A percentile compares a stretch with the other conserved stretches of the same genome.
Evolutionary conservation across 768 basidiomycete genomes (phyloP).

Genomic region (Exsudoporus frostii): DNA sequence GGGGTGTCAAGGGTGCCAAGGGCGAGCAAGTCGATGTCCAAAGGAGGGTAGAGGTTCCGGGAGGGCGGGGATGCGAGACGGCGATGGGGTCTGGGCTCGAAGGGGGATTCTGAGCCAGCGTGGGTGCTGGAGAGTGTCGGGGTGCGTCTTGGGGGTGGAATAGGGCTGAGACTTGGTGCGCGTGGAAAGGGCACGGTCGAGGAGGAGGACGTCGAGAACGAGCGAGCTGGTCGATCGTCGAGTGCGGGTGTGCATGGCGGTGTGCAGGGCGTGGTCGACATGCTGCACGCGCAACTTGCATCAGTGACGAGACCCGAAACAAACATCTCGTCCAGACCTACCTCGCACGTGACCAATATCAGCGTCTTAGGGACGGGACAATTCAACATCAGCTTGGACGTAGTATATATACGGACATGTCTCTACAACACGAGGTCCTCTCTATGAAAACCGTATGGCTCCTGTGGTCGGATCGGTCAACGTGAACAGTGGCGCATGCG

Average conservation of each 20-base stretch:
- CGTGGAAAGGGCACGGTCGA: slow-evolving; percentile 23
- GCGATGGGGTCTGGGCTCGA: slow-evolving; percentile 19
- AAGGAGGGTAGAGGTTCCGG: neutral
- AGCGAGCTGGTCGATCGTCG: neutral
- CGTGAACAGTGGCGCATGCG: slow-evolving; percentile 31
- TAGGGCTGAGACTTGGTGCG: neutral
- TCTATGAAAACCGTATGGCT: slow-evolving; percentile 31
- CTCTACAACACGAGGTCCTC: slow-evolving; percentile 16
- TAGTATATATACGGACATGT: slow-evolving; percentile 16
- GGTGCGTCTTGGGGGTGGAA: slow-evolving; percentile 2
- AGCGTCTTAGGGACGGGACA: neutral
- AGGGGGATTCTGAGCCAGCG: slow-evolving; percentile 14
- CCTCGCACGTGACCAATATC: slow-evolving; percentile 28
- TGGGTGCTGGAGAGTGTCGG: slow-evolving; percentile 9
- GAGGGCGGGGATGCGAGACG: neutral
- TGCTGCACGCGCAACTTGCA: slow-evolving; percentile 23
- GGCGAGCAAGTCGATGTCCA: slow-evolving; percentile 14
- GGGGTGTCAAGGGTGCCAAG: slow-evolving; percentile 5
- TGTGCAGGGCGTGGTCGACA: slow-evolving; percentile 30
- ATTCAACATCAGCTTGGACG: neutral
- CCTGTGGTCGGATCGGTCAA: slow-evolving; percentile 33
- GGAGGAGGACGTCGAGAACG: slow-evolving; percentile 1
- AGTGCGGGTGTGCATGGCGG: slow-evolving; percentile 6
- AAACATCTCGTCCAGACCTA: slow-evolving; percentile 9
- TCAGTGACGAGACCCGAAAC: neutral